phyloP scores from a whole-genome alignment of 1,284 basidiomycete species.

The Porphyrellus sp. region DNA sequence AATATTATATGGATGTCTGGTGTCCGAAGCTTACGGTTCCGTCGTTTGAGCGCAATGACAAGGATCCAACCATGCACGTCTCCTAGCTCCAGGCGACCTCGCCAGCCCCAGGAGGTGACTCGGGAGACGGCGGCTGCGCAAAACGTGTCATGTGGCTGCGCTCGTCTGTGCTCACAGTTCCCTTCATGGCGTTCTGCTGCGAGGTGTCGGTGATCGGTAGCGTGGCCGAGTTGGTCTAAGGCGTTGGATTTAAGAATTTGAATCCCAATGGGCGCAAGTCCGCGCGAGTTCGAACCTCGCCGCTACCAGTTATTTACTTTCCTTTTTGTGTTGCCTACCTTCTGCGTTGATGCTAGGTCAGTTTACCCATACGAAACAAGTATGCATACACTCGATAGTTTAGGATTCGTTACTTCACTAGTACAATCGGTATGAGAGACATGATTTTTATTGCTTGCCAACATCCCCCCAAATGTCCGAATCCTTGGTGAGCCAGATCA shows the following conservation, averaged over 20 bases:
- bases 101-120: too few species aligned
- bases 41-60: neutral
- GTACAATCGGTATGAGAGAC: neutral
- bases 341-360: neutral
- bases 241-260: conserved; percentile 77
- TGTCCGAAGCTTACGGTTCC: neutral
- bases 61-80: neutral
- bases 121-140: too few species aligned
- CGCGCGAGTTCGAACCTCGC: conserved; percentile 84
- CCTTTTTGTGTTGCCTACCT: neutral
- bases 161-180: too few species aligned
- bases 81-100: too few species aligned
- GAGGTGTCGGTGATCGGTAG: conserved; percentile 43
- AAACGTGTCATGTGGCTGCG: neutral
- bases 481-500: neutral
- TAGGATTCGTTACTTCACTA: neutral
- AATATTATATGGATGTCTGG: conserved; percentile 16
- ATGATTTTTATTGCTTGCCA: neutral
- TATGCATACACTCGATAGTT: neutral
- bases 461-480: neutral
- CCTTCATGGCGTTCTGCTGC: neutral
- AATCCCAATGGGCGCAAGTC: conserved; percentile 73
- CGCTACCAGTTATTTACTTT: conserved; percentile 51
- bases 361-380: neutral
- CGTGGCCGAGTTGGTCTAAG: conserved; percentile 81